Conservation (phyloP, 176 grass and related monocot species). For the Oryza meridionalis region DNA sequence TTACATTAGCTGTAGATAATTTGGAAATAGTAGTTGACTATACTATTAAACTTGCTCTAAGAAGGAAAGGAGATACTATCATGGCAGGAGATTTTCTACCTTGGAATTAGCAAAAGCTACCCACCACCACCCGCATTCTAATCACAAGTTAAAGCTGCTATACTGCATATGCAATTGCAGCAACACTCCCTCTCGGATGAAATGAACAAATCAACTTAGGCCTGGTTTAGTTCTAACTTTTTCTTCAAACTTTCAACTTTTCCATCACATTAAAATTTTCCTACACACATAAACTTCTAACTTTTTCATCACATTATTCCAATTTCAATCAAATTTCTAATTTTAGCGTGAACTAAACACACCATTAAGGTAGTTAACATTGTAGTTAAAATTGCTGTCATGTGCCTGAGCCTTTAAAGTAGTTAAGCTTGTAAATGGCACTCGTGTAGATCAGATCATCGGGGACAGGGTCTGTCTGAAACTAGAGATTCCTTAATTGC, state of each 20-base stretch:
- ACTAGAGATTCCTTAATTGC: not conserved
- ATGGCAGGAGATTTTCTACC: constrained; percentile 35
- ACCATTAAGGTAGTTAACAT: no score
- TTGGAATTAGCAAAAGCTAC: constrained; percentile 50
- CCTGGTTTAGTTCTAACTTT: no score
- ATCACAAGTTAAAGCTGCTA: constrained; percentile 6
- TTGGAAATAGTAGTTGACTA: no score
- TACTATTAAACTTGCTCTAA: no score
- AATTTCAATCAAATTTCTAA: no score
- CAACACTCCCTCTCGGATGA: not conserved
- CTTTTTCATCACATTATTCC: no score
- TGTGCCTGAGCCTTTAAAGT: not conserved
- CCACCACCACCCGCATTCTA: no score
- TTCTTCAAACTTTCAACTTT: no score
- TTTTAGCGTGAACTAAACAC: no score
- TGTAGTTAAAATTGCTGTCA: not conserved
- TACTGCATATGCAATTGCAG: not conserved
- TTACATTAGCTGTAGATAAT: no score
- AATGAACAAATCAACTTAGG: not conserved
- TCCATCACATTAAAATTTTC: no score
- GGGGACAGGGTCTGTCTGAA: not conserved
- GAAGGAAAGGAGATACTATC: not conserved
- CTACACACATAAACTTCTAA: no score
- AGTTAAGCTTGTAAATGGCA: not conserved
- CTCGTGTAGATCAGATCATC: not conserved